phyloP scores from a whole-genome alignment of 2,329 filamentous ascomycete genomes.

The Byssothecium circinans region DNA sequence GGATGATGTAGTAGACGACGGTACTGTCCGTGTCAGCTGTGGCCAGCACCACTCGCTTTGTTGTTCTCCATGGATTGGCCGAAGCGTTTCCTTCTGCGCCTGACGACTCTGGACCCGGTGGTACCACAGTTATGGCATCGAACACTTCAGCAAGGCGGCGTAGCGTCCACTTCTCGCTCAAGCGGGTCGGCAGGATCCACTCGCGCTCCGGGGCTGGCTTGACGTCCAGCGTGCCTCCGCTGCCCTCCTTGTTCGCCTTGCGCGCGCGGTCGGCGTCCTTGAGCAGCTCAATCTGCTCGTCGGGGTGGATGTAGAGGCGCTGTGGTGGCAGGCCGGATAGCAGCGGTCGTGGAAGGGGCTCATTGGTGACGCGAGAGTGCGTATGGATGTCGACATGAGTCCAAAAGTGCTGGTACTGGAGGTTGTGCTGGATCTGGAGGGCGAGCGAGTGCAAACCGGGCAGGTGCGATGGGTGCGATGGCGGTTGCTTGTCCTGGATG shows the following conservation, averaged over 20 bases:
- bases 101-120: conserved; percentile 39
- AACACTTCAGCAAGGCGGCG: conserved; percentile 69
- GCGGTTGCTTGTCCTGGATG: conserved; percentile 18
- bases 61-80: conserved; percentile 47
- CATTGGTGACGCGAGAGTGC: conserved; percentile 44
- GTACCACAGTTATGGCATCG: conserved; percentile 55
- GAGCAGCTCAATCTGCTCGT: conserved; percentile 76
- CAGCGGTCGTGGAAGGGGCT: conserved; percentile 60
- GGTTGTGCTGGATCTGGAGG: conserved; percentile 67
- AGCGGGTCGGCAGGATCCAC: conserved; percentile 75
- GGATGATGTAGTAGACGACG: conserved; percentile 80
- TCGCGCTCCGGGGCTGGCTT: conserved; percentile 56
- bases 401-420: conserved; percentile 78
- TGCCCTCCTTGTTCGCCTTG: conserved; percentile 41
- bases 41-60: conserved; percentile 72
- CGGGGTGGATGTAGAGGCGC: conserved; percentile 76
- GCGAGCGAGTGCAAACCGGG: conserved; percentile 54
- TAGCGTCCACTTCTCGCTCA: conserved; percentile 73
- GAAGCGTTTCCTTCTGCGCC: neutral
- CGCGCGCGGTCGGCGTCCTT: conserved; percentile 56
- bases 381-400: conserved; percentile 60
- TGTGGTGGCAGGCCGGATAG: conserved; percentile 73
- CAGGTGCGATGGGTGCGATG: conserved; percentile 22
- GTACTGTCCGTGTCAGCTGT: conserved; percentile 80
- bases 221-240: conserved; percentile 46